These are phyloP conservation scores for Nitzschia palea DNA, from an alignment of 108 stramenopile species.

Conservation along the genomic window DNA sequence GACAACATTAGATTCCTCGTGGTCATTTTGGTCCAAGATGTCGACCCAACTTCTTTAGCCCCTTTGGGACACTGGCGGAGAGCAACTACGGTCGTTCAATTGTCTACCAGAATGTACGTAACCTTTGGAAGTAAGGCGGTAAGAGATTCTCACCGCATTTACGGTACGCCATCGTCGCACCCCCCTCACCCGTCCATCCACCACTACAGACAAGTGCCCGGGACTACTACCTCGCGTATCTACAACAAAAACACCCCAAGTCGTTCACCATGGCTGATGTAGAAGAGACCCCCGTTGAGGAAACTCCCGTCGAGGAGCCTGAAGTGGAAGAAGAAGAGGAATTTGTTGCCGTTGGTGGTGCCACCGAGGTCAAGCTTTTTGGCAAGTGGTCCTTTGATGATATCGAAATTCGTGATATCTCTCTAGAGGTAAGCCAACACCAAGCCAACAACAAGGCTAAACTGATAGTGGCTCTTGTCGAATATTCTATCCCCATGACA, in stretches of 20 bases:
- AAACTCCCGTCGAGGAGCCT: constrained; percentile 28
- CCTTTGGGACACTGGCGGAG: too few species aligned
- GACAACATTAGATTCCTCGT: too few species aligned
- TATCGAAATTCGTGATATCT: constrained; percentile 98
- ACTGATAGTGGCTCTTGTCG: too few species aligned
- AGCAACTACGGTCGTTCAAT: too few species aligned
- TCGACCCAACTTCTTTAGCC: too few species aligned
- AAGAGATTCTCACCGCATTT: constrained; percentile 19
- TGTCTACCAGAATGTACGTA: background rate
- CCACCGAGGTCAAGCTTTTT: constrained; percentile 94
- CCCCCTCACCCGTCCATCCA: background rate
- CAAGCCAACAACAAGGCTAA: too few species aligned
- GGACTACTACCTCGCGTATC: background rate
- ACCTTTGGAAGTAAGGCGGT: constrained; percentile 4
- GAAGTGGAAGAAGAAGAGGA: constrained; percentile 76
- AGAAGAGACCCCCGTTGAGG: constrained; percentile 61
- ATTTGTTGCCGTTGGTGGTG: constrained; percentile 67
- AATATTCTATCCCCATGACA: too few species aligned
- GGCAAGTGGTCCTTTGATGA: constrained; percentile 98
- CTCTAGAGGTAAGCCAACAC: constrained; percentile 90
- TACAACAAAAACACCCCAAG: background rate
- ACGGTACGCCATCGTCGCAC: background rate
- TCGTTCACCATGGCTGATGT: constrained; percentile 70
- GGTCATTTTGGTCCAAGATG: too few species aligned
- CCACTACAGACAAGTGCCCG: background rate